Percentiles rank a stretch among this genome's conserved stretches.
Evolutionary conservation across 768 basidiomycete species (phyloP).

Genomic region (Phanerochaete sordida): DNA sequence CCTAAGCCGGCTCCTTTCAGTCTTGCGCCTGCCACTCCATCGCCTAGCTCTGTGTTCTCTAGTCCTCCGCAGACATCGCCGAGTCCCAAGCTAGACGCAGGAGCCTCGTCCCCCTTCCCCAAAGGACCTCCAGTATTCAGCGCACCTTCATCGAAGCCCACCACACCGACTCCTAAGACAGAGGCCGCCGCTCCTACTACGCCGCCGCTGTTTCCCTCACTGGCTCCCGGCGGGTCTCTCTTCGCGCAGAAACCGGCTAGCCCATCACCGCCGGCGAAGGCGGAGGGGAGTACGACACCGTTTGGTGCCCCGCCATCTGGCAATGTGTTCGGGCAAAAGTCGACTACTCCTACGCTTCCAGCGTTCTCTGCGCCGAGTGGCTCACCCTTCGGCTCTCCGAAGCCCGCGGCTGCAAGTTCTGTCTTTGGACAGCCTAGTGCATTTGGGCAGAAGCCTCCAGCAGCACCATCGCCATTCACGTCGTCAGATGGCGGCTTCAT

Average conservation of each 20-base stretch:
- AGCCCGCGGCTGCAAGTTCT: background rate
- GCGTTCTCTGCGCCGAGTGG: background rate
- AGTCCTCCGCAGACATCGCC: background rate
- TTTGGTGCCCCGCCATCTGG: background rate
- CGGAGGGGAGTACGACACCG: background rate
- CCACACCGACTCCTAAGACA: background rate
- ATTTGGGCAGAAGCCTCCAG: constrained; percentile 5
- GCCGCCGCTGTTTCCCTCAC: background rate
- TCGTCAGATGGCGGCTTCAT: constrained; percentile 5
- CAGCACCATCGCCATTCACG: background rate
- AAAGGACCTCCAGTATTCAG: background rate
- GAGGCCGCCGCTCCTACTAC: background rate
- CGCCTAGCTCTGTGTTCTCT: background rate
- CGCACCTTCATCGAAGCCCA: background rate
- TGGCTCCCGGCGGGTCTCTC: background rate
- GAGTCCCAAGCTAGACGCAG: background rate
- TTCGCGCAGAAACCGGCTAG: constrained; percentile 7
- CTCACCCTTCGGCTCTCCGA: constrained; percentile 4
- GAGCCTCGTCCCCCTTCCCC: background rate
- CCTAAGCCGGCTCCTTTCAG: constrained; percentile 15
- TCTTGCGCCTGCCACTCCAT: background rate
- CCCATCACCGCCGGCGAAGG: constrained; percentile 1
- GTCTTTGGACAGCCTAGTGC: background rate
- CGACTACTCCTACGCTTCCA: background rate
- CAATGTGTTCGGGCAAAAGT: background rate